phyloP scores from a whole-genome alignment of 2,329 filamentous ascomycete species.

The Xylaria sp. region DNA sequence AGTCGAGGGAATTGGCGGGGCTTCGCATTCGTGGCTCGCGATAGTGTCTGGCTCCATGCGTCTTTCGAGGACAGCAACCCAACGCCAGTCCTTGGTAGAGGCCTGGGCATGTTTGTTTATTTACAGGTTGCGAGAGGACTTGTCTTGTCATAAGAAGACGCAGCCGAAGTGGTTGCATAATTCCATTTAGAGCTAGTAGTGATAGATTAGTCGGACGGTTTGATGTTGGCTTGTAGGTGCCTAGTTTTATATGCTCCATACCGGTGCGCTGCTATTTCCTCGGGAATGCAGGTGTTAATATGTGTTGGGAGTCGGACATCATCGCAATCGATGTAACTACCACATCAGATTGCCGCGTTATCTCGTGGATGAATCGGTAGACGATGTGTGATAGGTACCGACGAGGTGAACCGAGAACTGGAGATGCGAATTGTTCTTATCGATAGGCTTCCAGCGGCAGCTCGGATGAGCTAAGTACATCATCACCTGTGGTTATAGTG shows the following conservation, averaged over 20 bases:
- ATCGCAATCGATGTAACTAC: not conserved
- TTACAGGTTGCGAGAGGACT: not conserved
- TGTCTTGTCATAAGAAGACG: not conserved
- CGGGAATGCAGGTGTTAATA: not conserved
- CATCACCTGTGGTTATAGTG: too few relatives aligned
- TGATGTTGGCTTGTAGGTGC: not conserved
- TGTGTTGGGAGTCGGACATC: not conserved
- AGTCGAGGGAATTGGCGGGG: slow-evolving; percentile 28
- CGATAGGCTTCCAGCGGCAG: too few relatives aligned
- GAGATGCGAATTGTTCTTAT: too few relatives aligned
- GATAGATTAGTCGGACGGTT: not conserved
- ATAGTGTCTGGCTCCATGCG: slow-evolving; percentile 31
- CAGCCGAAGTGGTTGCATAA: not conserved
- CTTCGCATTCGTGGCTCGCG: slow-evolving; percentile 31
- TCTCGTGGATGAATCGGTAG: not conserved
- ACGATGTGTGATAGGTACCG: not conserved
- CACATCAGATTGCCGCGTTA: not conserved
- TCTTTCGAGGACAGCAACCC: slow-evolving; percentile 12
- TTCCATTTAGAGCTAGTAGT: not conserved
- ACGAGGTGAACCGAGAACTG: too few relatives aligned
- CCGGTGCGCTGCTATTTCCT: not conserved
- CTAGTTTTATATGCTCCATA: not conserved
- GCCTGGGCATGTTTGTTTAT: slow-evolving; percentile 20
- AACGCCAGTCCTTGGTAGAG: not conserved
- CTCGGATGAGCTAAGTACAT: too few relatives aligned